Evolutionary conservation across 495 filamentous ascomycete species (phyloP).

Genomic region (Penicillium manginii): DNA sequence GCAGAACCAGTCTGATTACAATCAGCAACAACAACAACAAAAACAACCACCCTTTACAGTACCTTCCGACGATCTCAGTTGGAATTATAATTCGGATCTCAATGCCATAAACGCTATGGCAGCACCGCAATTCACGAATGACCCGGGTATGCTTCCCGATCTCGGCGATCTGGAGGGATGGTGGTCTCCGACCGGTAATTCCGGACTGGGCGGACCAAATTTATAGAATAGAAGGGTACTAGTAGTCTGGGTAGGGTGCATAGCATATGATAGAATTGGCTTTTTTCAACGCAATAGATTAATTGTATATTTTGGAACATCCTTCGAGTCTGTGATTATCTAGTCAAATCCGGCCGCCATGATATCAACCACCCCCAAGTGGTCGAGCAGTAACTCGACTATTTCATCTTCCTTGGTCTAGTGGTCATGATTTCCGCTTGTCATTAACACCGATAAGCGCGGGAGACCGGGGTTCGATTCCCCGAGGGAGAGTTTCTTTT

Average conservation of each 20-base stretch:
- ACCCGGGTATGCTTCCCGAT: constrained; percentile 34
- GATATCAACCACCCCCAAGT: constrained; percentile 30
- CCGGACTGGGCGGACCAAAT: constrained; percentile 22
- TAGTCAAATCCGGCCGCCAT: too few relatives aligned
- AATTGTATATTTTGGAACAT: too few relatives aligned
- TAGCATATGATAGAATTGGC: neutral
- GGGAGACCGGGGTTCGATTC: constrained; percentile 59
- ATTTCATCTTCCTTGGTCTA: constrained; percentile 43
- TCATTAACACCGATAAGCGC: constrained; percentile 40
- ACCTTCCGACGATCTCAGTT: constrained; percentile 33
- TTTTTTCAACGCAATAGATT: neutral
- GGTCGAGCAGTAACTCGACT: constrained; percentile 31
- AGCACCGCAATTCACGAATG: constrained; percentile 29
- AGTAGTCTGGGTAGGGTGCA: neutral
- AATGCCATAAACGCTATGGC: constrained; percentile 15
- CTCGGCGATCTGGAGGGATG: constrained; percentile 44
- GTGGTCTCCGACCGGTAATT: constrained; percentile 39
- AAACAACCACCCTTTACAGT: constrained; percentile 6
- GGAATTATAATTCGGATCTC: constrained; percentile 39
- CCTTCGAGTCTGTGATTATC: too few relatives aligned
- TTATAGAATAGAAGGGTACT: constrained; percentile 14
- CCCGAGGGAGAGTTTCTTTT: constrained; percentile 47
- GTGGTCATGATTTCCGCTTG: constrained; percentile 60
- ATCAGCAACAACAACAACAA: constrained; percentile 15
- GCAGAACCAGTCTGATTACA: constrained; percentile 10